Evolutionary conservation across 805 yeast genomes (phyloP).

Genomic region (Ogataea ramenticola): DNA sequence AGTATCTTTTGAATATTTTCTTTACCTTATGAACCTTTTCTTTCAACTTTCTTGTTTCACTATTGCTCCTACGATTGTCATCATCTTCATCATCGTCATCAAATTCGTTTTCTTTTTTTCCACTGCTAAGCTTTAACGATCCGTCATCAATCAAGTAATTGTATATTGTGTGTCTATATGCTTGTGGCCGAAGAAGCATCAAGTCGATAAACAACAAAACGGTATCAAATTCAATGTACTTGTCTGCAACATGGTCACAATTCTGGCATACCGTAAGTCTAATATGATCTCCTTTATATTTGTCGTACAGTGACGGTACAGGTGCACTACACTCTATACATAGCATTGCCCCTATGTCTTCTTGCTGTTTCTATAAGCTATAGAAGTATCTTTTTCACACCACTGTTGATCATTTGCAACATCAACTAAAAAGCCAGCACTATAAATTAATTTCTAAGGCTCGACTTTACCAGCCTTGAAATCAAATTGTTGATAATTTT

Average conservation of each 20-base stretch:
- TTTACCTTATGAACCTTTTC: not conserved
- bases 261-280: slow-evolving; percentile 66
- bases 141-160: slow-evolving; percentile 40
- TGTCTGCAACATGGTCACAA: slow-evolving; percentile 76
- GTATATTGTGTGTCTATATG: slow-evolving; percentile 79
- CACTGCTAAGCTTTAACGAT: no score
- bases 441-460: no score
- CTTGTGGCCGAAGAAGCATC: slow-evolving; percentile 78
- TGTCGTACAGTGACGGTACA: slow-evolving; percentile 57
- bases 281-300: slow-evolving; percentile 71
- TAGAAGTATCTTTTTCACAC: not conserved
- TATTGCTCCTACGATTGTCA: not conserved
- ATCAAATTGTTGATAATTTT: no score
- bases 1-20: slow-evolving; percentile 3
- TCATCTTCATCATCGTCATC: not conserved
- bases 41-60: no score
- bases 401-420: no score
- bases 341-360: slow-evolving; percentile 46
- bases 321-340: slow-evolving; percentile 82
- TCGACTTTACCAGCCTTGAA: no score
- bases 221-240: slow-evolving; percentile 84
- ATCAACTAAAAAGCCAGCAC: no score
- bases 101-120: no score
- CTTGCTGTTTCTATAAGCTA: no score
- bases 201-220: slow-evolving; percentile 81